Percentiles rank a stretch among this genome's conserved stretches.
phyloP scores from a whole-genome alignment of 345 rosid genomes.

The Firmiana major region DNA sequence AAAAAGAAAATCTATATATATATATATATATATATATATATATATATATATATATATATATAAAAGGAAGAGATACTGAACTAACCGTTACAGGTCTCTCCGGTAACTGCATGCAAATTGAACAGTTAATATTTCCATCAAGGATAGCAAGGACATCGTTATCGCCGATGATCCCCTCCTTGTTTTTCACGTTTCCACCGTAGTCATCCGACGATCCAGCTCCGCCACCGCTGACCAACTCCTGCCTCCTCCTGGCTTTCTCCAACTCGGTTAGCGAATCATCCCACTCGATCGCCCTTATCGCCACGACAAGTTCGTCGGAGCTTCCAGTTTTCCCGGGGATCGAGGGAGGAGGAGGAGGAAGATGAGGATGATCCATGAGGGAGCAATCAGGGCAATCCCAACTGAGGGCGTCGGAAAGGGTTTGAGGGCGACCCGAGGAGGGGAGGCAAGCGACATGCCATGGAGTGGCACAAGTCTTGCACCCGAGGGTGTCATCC shows the following conservation, averaged over 20 bases:
- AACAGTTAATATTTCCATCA: constrained; percentile 39
- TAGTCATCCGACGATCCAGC: constrained; percentile 7
- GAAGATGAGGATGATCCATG: background rate
- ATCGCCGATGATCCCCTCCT: background rate
- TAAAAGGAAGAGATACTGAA: background rate
- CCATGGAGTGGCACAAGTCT: constrained; percentile 61
- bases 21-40: background rate
- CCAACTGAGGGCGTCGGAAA: constrained; percentile 40
- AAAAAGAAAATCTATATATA: background rate
- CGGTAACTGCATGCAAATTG: constrained; percentile 54
- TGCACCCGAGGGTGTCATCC: constrained; percentile 46
- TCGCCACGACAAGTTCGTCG: constrained; percentile 42
- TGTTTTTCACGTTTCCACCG: constrained; percentile 22
- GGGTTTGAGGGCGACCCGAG: constrained; percentile 28
- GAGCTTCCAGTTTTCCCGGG: constrained; percentile 9
- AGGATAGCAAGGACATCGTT: constrained; percentile 34
- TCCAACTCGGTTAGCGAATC: constrained; percentile 38
- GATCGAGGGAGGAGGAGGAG: background rate
- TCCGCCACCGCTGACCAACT: constrained; percentile 42
- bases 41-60: background rate
- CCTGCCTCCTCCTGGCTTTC: constrained; percentile 56
- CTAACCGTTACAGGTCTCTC: constrained; percentile 78
- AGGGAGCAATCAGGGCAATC: constrained; percentile 52
- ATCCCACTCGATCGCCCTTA: constrained; percentile 53
- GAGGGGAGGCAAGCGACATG: constrained; percentile 44